Conservation (phyloP, 352 stramenopile species). For the Phytophthora chlamydospora region DNA sequence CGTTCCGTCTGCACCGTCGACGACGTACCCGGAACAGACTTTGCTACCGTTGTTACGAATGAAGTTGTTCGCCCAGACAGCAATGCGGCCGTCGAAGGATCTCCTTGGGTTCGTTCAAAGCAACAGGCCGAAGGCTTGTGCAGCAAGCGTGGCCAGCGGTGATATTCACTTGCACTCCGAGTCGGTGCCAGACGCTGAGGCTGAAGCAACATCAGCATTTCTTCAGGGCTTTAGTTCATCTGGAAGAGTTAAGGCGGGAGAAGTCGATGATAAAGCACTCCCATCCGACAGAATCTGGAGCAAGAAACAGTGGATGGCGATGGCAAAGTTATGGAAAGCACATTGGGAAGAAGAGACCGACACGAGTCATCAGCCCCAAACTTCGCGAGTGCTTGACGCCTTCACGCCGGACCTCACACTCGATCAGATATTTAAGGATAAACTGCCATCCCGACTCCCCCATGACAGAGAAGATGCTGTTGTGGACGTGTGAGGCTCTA, state of each 20-base stretch:
- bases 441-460: conserved; percentile 65
- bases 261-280: conserved; percentile 21
- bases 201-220: conserved; percentile 18
- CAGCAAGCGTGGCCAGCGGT: not conserved
- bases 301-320: conserved; percentile 50
- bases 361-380: conserved; percentile 36
- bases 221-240: conserved; percentile 16
- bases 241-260: conserved; percentile 16
- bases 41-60: conserved; percentile 59
- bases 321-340: conserved; percentile 53
- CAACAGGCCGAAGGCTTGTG: conserved; percentile 20
- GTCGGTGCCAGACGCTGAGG: conserved; percentile 18
- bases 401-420: conserved; percentile 48
- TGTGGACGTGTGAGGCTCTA: conserved; percentile 58
- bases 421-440: conserved; percentile 80
- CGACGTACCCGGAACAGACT: conserved; percentile 34
- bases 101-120: conserved; percentile 48
- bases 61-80: conserved; percentile 50
- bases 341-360: conserved; percentile 59
- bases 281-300: conserved; percentile 41
- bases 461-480: conserved; percentile 74
- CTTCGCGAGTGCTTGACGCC: conserved; percentile 38
- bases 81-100: conserved; percentile 49
- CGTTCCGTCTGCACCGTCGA: conserved; percentile 56
- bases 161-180: conserved; percentile 10